Evolutionary conservation across 352 stramenopile species (phyloP).

Genomic region (Globisporangium acanthophoron): DNA sequence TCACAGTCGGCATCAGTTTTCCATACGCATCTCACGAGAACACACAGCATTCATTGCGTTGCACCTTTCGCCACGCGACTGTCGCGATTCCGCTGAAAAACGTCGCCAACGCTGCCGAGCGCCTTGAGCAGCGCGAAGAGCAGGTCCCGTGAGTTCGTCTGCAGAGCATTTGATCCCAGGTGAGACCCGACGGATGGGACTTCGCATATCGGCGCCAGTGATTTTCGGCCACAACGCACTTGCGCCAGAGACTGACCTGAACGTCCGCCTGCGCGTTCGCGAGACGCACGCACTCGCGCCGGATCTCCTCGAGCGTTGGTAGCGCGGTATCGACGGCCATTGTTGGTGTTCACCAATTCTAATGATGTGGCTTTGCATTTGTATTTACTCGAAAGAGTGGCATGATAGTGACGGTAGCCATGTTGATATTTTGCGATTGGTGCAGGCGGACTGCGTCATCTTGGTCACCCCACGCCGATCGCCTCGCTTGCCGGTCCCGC

Average conservation of each 20-base stretch:
- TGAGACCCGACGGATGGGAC: too few species aligned
- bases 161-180: constrained; percentile 14
- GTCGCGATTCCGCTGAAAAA: constrained; percentile 94
- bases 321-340: constrained; percentile 17
- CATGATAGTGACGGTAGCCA: background rate
- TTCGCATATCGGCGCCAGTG: too few species aligned
- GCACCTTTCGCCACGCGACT: constrained; percentile 37
- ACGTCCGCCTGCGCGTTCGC: constrained; percentile 3
- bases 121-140: constrained; percentile 93
- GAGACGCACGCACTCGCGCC: constrained; percentile 39
- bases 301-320: constrained; percentile 44
- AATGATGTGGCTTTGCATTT: too few species aligned
- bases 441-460: constrained; percentile 39
- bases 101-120: constrained; percentile 90
- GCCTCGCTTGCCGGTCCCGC: constrained; percentile 22
- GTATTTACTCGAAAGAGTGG: background rate
- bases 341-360: too few species aligned
- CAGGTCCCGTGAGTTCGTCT: constrained; percentile 85
- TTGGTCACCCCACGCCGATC: constrained; percentile 66
- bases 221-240: too few species aligned
- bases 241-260: too few species aligned
- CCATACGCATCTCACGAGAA: too few species aligned
- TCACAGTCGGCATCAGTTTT: background rate
- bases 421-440: background rate
- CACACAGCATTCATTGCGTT: background rate